Evolutionary conservation across 345 rosid genomes (phyloP), one percentile per base, ranked within the genome.

Genomic region (Durio zibethinus): DNA sequence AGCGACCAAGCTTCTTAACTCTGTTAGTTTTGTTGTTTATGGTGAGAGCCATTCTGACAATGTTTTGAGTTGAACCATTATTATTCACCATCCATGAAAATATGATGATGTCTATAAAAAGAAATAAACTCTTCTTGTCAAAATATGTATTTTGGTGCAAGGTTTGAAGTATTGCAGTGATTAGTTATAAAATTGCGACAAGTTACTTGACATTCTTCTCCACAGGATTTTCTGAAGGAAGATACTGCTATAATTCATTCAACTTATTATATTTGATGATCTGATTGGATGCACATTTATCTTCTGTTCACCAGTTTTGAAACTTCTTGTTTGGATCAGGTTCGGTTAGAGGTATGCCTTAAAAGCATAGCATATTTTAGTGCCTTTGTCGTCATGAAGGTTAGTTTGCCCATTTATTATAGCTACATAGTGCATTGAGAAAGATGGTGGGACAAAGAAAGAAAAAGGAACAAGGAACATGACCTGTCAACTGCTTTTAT

Each of bases 171-270:
- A 73, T 79, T 90, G 77, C 48, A 74, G 77, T 88, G 71, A 83
- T 81, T 82, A 90, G 89, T 85, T 81, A 85, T 85, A 81, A 87
- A 87, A 76, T 80, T 93, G 94, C 86, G 52, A 85, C 88, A 84
- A 87, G 85, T 89, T 90, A 80, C 88, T 81, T 87, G 89, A 85
- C 90, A 81, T 85, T 89, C 86, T 89, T 85, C 84, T 91, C 90
- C 89, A 88, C 97, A 87, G 94, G 97, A 84, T 87, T 86, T 77
- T 83, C 92, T 84, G 91, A 89, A 86, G 97, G 97, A 87, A 87
- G 99, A 89, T 88, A 89, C 88, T 88, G 91, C 90, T 91, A 82
- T 91, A 84, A 73, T 84, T 84, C 88, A 73, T 84, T 84, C 88
- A 82, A 85, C 87, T 85, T 90, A 85, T 90, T 86, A 87, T 86